phyloP scores from a whole-genome alignment of 1,139 yeast genomes.

The Zhuliangozyma blackwelliae region DNA sequence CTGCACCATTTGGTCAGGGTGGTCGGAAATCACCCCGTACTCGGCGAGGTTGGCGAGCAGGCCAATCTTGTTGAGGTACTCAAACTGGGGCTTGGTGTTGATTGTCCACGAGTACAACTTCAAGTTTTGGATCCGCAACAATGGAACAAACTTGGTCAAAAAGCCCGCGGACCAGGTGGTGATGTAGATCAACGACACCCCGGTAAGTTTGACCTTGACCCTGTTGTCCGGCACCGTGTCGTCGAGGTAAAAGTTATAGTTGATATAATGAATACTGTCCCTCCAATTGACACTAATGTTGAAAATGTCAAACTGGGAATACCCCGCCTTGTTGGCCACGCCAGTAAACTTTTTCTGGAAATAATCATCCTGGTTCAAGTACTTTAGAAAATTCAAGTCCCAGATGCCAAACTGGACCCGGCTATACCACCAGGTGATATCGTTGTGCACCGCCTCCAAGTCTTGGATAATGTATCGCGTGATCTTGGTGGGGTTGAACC shows the following conservation, averaged over 20 bases:
- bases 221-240: constrained; percentile 18
- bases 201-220: constrained; percentile 29
- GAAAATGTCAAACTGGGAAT: constrained; percentile 29
- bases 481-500: constrained; percentile 59
- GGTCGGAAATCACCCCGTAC: constrained; percentile 60
- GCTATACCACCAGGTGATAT: constrained; percentile 61
- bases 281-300: constrained; percentile 37
- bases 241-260: constrained; percentile 35
- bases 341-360: constrained; percentile 25
- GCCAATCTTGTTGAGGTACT: constrained; percentile 33
- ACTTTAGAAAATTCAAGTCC: constrained; percentile 63
- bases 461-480: constrained; percentile 49
- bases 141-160: constrained; percentile 34
- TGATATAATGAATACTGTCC: constrained; percentile 29
- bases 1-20: constrained; percentile 42
- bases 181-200: constrained; percentile 37
- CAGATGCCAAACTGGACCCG: constrained; percentile 78
- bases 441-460: constrained; percentile 43
- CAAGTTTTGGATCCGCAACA: constrained; percentile 38
- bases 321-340: constrained; percentile 15
- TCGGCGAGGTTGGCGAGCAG: constrained; percentile 22
- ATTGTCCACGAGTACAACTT: constrained; percentile 80
- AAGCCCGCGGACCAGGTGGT: constrained; percentile 39
- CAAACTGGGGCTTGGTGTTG: constrained; percentile 50
- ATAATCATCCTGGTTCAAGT: constrained; percentile 37